A percentile compares a stretch with the other conserved stretches of the same genome.
Evolutionary conservation across 176 grass and related monocot species (phyloP).

Genomic region (Rhipidocladum racemiflorum): DNA sequence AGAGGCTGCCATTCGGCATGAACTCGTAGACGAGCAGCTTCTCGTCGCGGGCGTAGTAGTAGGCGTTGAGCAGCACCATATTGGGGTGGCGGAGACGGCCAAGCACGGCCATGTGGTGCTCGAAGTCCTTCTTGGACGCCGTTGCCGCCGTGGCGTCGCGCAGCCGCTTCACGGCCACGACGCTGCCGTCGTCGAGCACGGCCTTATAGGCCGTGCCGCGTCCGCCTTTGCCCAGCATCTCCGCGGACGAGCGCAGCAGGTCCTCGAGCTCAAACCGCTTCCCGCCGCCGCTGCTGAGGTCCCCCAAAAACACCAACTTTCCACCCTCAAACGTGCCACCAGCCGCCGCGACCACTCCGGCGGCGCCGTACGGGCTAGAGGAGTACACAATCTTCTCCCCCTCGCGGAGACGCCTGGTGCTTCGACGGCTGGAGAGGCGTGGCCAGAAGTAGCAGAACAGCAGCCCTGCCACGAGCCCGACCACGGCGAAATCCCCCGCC

Average conservation of each 20-base stretch:
- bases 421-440: slow-evolving; percentile 55
- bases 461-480: slow-evolving; percentile 67
- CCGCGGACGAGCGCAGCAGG: slow-evolving; percentile 84
- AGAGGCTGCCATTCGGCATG: slow-evolving; percentile 96
- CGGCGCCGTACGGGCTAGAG: slow-evolving; percentile 73
- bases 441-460: slow-evolving; percentile 98
- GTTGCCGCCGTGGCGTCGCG: slow-evolving; percentile 51
- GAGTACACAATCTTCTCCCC: slow-evolving; percentile 99
- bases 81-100: slow-evolving; percentile 72
- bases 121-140: slow-evolving; percentile 73
- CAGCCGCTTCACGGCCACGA: slow-evolving; percentile 82
- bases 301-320: slow-evolving; percentile 79
- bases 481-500: slow-evolving; percentile 72
- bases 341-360: slow-evolving; percentile 22
- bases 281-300: neutral
- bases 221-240: slow-evolving; percentile 95
- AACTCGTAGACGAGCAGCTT: slow-evolving; percentile 96
- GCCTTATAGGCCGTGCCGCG: slow-evolving; percentile 88
- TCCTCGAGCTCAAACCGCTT: slow-evolving; percentile 87
- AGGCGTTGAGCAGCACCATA: slow-evolving; percentile 70
- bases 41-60: slow-evolving; percentile 97
- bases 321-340: slow-evolving; percentile 58
- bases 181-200: slow-evolving; percentile 78
- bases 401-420: slow-evolving; percentile 50
- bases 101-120: slow-evolving; percentile 79